phyloP scores from a whole-genome alignment of 2,329 filamentous ascomycete species.

The Neofusicoccum kwambonambiense region DNA sequence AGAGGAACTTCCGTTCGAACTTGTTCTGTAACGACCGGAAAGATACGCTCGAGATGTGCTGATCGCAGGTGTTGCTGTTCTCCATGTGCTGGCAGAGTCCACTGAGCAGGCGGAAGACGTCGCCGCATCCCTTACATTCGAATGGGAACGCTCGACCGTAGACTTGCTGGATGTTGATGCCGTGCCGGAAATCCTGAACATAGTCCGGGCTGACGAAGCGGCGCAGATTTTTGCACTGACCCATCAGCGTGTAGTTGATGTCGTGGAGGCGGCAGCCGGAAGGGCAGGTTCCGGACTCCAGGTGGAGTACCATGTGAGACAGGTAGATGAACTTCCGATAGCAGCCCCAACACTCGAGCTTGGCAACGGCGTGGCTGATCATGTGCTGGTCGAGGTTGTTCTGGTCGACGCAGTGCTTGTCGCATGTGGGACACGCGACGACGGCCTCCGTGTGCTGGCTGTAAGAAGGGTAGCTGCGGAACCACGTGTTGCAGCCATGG shows the following conservation, averaged over 20 bases:
- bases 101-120: neutral
- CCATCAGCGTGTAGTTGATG: neutral
- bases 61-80: neutral
- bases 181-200: neutral
- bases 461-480: neutral
- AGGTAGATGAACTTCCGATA: neutral
- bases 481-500: neutral
- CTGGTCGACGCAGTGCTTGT: neutral
- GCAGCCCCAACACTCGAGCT: conserved; percentile 8
- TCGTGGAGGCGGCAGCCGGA: neutral
- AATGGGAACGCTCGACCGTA: neutral
- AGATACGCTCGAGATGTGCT: neutral
- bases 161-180: neutral
- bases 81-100: conserved; percentile 9
- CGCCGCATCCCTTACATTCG: neutral
- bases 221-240: neutral
- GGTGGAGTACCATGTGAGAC: conserved; percentile 3
- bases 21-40: neutral
- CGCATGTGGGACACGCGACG: neutral
- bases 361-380: neutral
- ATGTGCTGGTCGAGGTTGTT: conserved; percentile 2
- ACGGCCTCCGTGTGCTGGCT: neutral
- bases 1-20: neutral
- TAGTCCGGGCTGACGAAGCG: neutral
- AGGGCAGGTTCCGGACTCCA: neutral